A percentile compares a stretch with the other conserved stretches of the same genome.
phyloP scores from a whole-genome alignment of 371 early-diverging fungal species.

The Mortierella sp. region DNA sequence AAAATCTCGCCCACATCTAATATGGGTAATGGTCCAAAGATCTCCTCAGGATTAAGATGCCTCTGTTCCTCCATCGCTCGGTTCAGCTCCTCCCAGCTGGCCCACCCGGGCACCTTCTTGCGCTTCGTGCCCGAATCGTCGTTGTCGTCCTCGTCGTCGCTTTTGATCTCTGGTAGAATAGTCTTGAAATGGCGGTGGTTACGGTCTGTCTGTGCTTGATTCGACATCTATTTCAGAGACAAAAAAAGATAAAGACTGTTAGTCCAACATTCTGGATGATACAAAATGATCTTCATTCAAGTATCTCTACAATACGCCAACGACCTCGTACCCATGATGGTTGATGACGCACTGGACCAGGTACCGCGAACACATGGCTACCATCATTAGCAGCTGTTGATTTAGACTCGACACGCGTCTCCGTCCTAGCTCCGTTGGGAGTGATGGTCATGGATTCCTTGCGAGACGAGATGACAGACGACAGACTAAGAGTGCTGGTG shows the following conservation, averaged over 20 bases:
- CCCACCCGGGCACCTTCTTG: slow-evolving; percentile 30
- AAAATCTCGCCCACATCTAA: slow-evolving; percentile 43
- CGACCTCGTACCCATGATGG: not conserved
- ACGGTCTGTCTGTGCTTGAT: not conserved
- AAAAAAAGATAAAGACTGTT: not conserved
- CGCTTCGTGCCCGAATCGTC: not conserved
- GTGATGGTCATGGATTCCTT: not conserved
- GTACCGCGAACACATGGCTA: not conserved
- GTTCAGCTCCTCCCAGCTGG: slow-evolving; percentile 33
- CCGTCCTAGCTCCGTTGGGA: not conserved
- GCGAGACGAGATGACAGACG: slow-evolving; percentile 3
- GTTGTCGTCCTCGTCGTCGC: slow-evolving; percentile 22
- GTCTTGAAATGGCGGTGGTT: slow-evolving; percentile 19
- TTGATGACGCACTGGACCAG: slow-evolving; percentile 7
- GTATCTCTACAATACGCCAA: not conserved
- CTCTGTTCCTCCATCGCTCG: slow-evolving; percentile 25
- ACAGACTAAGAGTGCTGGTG: not conserved
- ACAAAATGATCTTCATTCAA: not conserved
- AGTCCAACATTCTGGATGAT: not conserved
- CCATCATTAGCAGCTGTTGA: not conserved
- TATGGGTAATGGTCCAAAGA: slow-evolving; percentile 46
- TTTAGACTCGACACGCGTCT: not conserved
- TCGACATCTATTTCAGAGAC: slow-evolving; percentile 4
- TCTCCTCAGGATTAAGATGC: slow-evolving; percentile 37
- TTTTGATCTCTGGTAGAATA: slow-evolving; percentile 37